A percentile compares a stretch with the other conserved stretches of the same genome.
phyloP scores from a whole-genome alignment of 2,329 filamentous ascomycete species.

The Sporothrix mexicana region DNA sequence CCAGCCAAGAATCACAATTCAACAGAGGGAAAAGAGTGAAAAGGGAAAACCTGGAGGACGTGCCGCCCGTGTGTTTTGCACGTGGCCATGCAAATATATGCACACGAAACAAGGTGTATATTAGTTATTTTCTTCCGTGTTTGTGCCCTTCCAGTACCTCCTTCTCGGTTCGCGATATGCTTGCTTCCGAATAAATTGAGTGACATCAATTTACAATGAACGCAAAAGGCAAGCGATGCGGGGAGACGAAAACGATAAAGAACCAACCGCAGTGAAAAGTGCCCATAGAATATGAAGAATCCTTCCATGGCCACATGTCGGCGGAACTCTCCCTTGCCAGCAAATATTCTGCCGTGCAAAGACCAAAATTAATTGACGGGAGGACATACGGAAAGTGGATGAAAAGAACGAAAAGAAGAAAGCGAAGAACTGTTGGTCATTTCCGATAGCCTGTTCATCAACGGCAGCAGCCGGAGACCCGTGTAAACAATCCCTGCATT shows the following conservation, averaged over 20 bases:
- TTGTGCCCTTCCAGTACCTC: background rate
- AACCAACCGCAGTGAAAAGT: background rate
- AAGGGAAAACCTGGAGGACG: background rate
- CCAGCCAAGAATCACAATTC: background rate
- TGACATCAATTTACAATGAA: background rate
- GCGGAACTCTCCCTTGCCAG: background rate
- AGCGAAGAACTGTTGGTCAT: background rate
- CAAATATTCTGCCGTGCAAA: background rate
- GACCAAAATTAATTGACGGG: background rate
- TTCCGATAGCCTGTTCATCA: background rate
- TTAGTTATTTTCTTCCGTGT: background rate
- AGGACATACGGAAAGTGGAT: background rate
- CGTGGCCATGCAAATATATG: background rate
- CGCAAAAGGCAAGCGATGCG: no score
- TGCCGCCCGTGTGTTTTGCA: conserved; percentile 11
- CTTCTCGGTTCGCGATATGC: background rate
- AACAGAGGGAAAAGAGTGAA: background rate
- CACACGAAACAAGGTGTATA: background rate
- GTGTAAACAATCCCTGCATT: background rate
- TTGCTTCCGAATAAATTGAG: conserved; percentile 5
- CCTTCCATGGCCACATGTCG: conserved; percentile 4
- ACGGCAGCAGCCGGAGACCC: conserved; percentile 1
- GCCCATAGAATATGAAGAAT: background rate
- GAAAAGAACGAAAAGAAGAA: background rate
- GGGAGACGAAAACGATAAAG: no score